Evolutionary conservation across 2,329 filamentous ascomycete genomes (phyloP).

Genomic region (Fusarium nematophilum): DNA sequence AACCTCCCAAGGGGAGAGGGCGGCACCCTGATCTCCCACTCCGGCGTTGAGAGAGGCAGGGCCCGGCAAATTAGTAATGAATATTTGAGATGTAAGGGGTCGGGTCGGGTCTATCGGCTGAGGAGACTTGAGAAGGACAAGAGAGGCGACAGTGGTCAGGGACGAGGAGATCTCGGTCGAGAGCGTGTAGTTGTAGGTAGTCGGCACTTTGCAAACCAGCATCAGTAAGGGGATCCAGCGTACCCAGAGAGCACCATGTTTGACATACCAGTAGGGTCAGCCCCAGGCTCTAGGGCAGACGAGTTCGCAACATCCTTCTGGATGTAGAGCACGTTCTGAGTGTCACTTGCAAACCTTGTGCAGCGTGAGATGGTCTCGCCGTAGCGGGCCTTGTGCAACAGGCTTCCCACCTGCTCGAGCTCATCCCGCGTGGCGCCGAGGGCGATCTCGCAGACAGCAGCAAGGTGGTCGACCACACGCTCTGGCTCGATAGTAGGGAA

Average conservation of each 20-base stretch:
- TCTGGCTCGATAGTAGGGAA: constrained; percentile 73
- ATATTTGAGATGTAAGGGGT: constrained; percentile 88
- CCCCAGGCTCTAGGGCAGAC: constrained; percentile 62
- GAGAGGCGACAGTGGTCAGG: constrained; percentile 82
- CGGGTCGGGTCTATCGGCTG: constrained; percentile 85
- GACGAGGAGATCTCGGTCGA: constrained; percentile 84
- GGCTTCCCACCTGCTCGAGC: constrained; percentile 81
- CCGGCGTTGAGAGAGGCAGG: constrained; percentile 76
- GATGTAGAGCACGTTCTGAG: constrained; percentile 89
- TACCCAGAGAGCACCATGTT: background rate
- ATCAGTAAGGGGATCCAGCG: constrained; percentile 17
- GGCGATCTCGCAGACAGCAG: constrained; percentile 76
- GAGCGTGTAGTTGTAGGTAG: constrained; percentile 79
- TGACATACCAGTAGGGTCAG: constrained; percentile 57
- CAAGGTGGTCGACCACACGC: constrained; percentile 77
- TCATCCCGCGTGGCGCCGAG: constrained; percentile 82
- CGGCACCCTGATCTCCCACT: constrained; percentile 75
- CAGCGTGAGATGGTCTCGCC: constrained; percentile 88
- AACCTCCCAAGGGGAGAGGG: constrained; percentile 88
- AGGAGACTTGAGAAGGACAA: constrained; percentile 90
- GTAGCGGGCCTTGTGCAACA: constrained; percentile 79
- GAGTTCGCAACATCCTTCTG: constrained; percentile 79
- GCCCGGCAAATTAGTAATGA: constrained; percentile 91
- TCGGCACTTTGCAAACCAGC: constrained; percentile 49
- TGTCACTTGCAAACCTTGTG: constrained; percentile 87